These are phyloP conservation scores for Oemleria cerasiformis DNA, from an alignment of 306 rosid genomes.

Conservation along the genomic window DNA sequence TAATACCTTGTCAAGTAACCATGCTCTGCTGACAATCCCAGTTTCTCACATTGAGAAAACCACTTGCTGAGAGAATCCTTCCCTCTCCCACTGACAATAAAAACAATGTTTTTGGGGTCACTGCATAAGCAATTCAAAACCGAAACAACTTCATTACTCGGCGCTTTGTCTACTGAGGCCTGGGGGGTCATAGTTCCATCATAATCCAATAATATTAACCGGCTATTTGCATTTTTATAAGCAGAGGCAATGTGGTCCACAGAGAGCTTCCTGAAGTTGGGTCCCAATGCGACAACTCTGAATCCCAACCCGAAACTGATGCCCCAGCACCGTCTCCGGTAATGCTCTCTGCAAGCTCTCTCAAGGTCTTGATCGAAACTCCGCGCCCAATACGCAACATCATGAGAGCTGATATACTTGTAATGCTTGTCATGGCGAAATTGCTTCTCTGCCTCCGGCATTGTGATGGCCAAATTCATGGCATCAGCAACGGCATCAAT, in stretches of 20 bases:
- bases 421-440: slow-evolving; percentile 85
- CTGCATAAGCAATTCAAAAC: slow-evolving; percentile 66
- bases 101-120: slow-evolving; percentile 71
- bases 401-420: slow-evolving; percentile 83
- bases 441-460: slow-evolving; percentile 70
- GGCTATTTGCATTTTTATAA: slow-evolving; percentile 68
- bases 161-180: slow-evolving; percentile 61
- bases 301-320: slow-evolving; percentile 90
- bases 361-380: slow-evolving; percentile 89
- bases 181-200: slow-evolving; percentile 69
- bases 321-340: slow-evolving; percentile 89
- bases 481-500: slow-evolving; percentile 89
- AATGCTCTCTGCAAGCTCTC: slow-evolving; percentile 80
- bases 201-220: slow-evolving; percentile 82
- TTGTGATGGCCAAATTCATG: slow-evolving; percentile 69
- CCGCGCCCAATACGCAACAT: slow-evolving; percentile 88
- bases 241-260: slow-evolving; percentile 83
- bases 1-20: slow-evolving; percentile 74
- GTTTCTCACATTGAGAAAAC: slow-evolving; percentile 71
- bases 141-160: slow-evolving; percentile 58
- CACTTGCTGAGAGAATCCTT: slow-evolving; percentile 59
- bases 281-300: slow-evolving; percentile 82
- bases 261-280: slow-evolving; percentile 77
- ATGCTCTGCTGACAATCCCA: slow-evolving; percentile 87
- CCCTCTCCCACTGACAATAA: slow-evolving; percentile 83